phyloP scores from a whole-genome alignment of 2,329 filamentous ascomycete genomes.

The Clathrospora elynae region DNA sequence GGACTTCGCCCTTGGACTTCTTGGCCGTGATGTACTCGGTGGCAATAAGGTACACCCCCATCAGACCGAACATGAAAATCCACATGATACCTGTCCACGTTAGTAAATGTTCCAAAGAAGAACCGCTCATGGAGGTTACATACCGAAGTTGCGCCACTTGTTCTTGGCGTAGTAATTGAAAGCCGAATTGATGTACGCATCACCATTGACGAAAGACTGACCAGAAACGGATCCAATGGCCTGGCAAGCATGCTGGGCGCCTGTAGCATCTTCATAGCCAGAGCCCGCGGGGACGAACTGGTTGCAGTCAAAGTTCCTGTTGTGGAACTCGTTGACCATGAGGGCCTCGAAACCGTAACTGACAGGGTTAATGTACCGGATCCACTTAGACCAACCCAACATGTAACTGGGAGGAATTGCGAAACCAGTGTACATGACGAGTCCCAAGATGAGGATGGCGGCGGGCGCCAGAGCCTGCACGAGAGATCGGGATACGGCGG shows the following conservation, averaged over 20 bases:
- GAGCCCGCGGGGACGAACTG: conserved; percentile 51
- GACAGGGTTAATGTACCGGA: conserved; percentile 79
- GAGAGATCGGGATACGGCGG: conserved; percentile 71
- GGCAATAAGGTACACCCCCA: conserved; percentile 51
- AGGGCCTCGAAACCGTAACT: conserved; percentile 80
- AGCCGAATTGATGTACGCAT: conserved; percentile 43
- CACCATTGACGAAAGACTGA: conserved; percentile 46
- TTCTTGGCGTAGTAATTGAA: conserved; percentile 45
- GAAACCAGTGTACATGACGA: conserved; percentile 73
- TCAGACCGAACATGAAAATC: conserved; percentile 52
- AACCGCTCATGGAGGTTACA: too few relatives aligned
- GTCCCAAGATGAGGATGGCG: conserved; percentile 64
- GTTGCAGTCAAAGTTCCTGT: conserved; percentile 62
- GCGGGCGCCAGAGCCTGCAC: conserved; percentile 63
- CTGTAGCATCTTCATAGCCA: conserved; percentile 45
- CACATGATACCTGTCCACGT: too few relatives aligned
- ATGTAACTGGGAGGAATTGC: conserved; percentile 64
- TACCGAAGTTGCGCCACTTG: conserved; percentile 57
- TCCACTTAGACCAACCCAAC: conserved; percentile 81
- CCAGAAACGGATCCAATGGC: conserved; percentile 52
- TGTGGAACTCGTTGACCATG: conserved; percentile 81
- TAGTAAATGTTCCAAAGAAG: too few relatives aligned
- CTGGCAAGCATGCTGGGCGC: conserved; percentile 47
- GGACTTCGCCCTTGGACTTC: conserved; percentile 59
- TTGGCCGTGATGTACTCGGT: conserved; percentile 56